Conservation (phyloP, 495 filamentous ascomycete genomes). For the Filosporella fistucella region DNA sequence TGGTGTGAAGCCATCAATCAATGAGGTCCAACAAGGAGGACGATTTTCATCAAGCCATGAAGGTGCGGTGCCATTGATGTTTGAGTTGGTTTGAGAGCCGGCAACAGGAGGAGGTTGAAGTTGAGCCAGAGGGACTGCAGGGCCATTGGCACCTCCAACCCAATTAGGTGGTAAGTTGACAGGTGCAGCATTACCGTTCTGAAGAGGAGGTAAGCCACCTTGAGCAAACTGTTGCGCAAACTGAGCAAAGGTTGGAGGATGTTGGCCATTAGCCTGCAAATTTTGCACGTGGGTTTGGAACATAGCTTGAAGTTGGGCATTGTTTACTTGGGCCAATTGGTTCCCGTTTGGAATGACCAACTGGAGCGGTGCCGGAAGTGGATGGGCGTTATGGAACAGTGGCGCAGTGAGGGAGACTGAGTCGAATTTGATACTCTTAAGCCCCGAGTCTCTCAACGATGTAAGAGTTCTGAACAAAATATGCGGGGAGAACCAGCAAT, state of each 20-base stretch:
- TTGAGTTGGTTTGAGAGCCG: too few species aligned
- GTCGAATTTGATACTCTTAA: slow-evolving; percentile 35
- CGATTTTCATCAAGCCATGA: slow-evolving; percentile 18
- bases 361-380: too few species aligned
- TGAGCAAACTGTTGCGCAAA: too few species aligned
- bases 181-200: too few species aligned
- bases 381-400: slow-evolving; percentile 11
- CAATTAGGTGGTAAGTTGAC: too few species aligned
- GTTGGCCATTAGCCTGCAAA: not conserved
- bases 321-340: too few species aligned
- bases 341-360: too few species aligned
- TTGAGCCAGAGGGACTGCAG: too few species aligned
- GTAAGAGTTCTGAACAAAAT: slow-evolving; percentile 30
- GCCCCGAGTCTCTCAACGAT: slow-evolving; percentile 13
- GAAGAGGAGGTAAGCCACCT: too few species aligned
- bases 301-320: not conserved
- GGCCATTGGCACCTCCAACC: too few species aligned
- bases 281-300: not conserved
- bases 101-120: too few species aligned
- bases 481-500: slow-evolving; percentile 46
- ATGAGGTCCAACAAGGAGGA: slow-evolving; percentile 31
- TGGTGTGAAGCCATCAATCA: slow-evolving; percentile 38
- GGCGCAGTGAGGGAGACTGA: slow-evolving; percentile 39
- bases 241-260: too few species aligned
- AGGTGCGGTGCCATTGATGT: not conserved